Conservation (phyloP, 2,329 filamentous ascomycete genomes). For the Aspergillus quadricinctus region DNA sequence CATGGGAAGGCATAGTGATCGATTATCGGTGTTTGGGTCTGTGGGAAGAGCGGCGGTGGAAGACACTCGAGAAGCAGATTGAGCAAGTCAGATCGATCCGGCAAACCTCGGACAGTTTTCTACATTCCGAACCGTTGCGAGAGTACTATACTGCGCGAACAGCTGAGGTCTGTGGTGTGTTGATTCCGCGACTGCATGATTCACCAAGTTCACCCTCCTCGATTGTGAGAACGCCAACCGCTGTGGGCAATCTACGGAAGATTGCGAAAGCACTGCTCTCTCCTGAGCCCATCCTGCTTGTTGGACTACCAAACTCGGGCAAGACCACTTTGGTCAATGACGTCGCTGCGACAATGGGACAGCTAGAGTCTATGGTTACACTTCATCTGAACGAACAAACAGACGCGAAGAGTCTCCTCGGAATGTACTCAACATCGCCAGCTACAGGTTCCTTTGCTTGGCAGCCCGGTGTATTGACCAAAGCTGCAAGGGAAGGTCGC, state of each 20-base stretch:
- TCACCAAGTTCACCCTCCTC: slow-evolving; percentile 46
- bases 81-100: slow-evolving; percentile 19
- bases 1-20: slow-evolving; percentile 69
- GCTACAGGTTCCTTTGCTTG: slow-evolving; percentile 87
- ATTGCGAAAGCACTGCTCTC: slow-evolving; percentile 66
- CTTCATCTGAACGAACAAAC: slow-evolving; percentile 97
- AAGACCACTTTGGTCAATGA: slow-evolving; percentile 86
- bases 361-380: slow-evolving; percentile 79
- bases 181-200: slow-evolving; percentile 58
- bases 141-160: slow-evolving; percentile 55
- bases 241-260: slow-evolving; percentile 63
- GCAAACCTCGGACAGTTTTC: slow-evolving; percentile 16
- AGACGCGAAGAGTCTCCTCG: slow-evolving; percentile 92
- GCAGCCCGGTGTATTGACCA: slow-evolving; percentile 88
- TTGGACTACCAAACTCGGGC: slow-evolving; percentile 78
- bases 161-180: slow-evolving; percentile 59
- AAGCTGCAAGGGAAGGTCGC: slow-evolving; percentile 85
- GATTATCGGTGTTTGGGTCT: slow-evolving; percentile 72
- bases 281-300: slow-evolving; percentile 69
- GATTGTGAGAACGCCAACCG: slow-evolving; percentile 69
- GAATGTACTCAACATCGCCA: slow-evolving; percentile 85
- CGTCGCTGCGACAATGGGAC: slow-evolving; percentile 73
- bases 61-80: slow-evolving; percentile 33
- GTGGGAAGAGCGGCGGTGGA: slow-evolving; percentile 59
- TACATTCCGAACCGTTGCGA: slow-evolving; percentile 25